A percentile compares a stretch with the other conserved stretches of the same genome.
Evolutionary conservation across 768 basidiomycete species (phyloP).

Genomic region (Podaxis sp.): DNA sequence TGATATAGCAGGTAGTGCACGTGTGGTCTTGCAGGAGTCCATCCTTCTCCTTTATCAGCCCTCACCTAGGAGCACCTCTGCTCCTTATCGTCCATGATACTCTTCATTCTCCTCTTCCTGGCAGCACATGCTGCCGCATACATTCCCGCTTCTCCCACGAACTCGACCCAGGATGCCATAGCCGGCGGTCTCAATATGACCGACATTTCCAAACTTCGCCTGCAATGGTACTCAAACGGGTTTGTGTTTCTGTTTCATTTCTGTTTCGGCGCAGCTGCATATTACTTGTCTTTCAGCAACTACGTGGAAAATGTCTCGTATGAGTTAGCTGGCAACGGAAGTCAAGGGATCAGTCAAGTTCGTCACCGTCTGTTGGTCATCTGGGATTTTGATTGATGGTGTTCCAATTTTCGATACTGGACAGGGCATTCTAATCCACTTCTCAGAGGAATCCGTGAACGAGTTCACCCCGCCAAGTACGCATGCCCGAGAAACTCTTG

Average conservation of each 20-base stretch:
- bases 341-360: constrained; percentile 57
- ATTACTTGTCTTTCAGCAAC: constrained; percentile 33
- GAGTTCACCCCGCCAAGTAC: constrained; percentile 50
- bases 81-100: constrained; percentile 11
- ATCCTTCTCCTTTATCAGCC: constrained; percentile 6
- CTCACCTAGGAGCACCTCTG: neutral
- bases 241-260: constrained; percentile 22
- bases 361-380: neutral
- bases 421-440: constrained; percentile 83
- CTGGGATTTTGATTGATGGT: neutral
- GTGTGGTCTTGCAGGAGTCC: constrained; percentile 13
- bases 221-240: constrained; percentile 64
- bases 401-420: constrained; percentile 2
- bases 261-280: neutral
- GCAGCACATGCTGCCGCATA: constrained; percentile 40
- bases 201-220: constrained; percentile 55
- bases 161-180: constrained; percentile 50
- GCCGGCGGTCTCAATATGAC: constrained; percentile 49
- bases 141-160: constrained; percentile 73
- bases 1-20: neutral
- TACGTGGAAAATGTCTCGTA: constrained; percentile 58
- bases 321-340: constrained; percentile 53
- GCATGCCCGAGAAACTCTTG: constrained; percentile 17
- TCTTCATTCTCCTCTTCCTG: constrained; percentile 27
- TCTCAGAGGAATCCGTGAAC: constrained; percentile 60